Evolutionary conservation across 2,329 filamentous ascomycete species (phyloP), one percentile per base, ranked within the genome.

Genomic region (Pseudodiploospora longispora): DNA sequence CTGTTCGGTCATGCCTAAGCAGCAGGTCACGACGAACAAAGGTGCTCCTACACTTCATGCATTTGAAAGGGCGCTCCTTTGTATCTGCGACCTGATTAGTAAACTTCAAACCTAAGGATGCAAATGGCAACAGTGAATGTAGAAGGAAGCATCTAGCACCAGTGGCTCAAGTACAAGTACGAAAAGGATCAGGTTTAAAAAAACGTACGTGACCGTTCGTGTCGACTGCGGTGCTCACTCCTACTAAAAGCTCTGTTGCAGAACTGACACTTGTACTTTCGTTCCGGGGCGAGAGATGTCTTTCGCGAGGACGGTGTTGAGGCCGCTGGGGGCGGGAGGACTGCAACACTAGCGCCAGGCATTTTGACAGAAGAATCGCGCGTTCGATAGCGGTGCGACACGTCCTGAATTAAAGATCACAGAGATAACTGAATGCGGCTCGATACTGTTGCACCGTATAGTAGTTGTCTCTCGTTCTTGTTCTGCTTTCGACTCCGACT

Each of bases 251-350:
- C 93, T 67, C 93, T 80, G 70, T 90, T 90, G 74, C 93, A 97
- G 69, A 95, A 97, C 75, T 95, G 89, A 73, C 93, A 98, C 68
- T 97, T 96, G 81, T 98, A 98, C 71, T 96, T 95, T 75, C 94
- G 91, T 74, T 97, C 93, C 45, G 90, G 88, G 57, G 81, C 83
- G 57, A 83, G 71, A 50, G 84, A 75, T 54, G 83, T 69, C 70
- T 94, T 95, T 68, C 86, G 82, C 60, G 83, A 76, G 57, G 79
- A 78, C 63, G 85, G 77, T 61, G 82, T 78, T 61, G 87, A 79
- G 61, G 80, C 72, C 61, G 79, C 76, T 57, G 79, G 67, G 61
- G 84, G 71, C 57, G 81, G 70, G 56, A 76, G 71, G 56, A 78
- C 74, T 58, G 82, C 80, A 68, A 83, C 78, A 65, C 70, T 78